These are phyloP conservation scores for Vitis cinerea DNA, from an alignment of 164 flowering plant genomes.

Conservation along the genomic window DNA sequence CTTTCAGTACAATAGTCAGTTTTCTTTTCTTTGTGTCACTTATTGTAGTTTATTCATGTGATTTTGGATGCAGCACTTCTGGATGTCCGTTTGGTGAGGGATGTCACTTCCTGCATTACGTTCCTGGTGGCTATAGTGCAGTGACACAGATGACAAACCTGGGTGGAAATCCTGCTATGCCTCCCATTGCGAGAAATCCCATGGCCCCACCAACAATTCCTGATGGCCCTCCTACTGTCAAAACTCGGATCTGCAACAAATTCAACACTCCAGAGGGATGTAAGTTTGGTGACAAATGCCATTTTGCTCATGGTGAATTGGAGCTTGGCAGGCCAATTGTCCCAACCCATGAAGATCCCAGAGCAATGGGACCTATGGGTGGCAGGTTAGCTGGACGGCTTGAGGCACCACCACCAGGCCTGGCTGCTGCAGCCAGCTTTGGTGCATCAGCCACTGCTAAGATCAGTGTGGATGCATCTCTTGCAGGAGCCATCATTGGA, in stretches of 20 bases:
- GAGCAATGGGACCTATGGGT: conserved; percentile 31
- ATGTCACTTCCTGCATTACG: too few relatives aligned
- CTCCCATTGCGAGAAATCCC: too few relatives aligned
- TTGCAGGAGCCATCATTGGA: conserved; percentile 79
- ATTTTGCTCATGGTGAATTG: conserved; percentile 74
- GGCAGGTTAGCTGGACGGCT: conserved; percentile 39
- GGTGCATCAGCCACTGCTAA: conserved; percentile 75
- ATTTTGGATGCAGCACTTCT: too few relatives aligned
- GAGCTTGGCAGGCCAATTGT: conserved; percentile 53
- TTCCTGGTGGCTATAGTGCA: too few relatives aligned
- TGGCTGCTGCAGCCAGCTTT: conserved; percentile 52
- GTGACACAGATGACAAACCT: too few relatives aligned
- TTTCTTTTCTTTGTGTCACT: too few relatives aligned
- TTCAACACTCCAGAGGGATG: conserved; percentile 62
- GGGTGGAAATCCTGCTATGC: too few relatives aligned
- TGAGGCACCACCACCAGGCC: conserved; percentile 37
- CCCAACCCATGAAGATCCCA: conserved; percentile 48
- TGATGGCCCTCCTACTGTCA: conserved; percentile 67
- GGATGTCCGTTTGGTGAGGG: too few relatives aligned
- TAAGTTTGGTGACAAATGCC: conserved; percentile 75
- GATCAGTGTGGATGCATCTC: conserved; percentile 72
- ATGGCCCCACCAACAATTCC: conserved; percentile 4
- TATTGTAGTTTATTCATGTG: too few relatives aligned
- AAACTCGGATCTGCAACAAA: not conserved
- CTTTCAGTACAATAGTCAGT: too few relatives aligned